Base-by-base conservation (phyloP, 345 rosid genomes). In the Hibiscus syriacus region DNA sequence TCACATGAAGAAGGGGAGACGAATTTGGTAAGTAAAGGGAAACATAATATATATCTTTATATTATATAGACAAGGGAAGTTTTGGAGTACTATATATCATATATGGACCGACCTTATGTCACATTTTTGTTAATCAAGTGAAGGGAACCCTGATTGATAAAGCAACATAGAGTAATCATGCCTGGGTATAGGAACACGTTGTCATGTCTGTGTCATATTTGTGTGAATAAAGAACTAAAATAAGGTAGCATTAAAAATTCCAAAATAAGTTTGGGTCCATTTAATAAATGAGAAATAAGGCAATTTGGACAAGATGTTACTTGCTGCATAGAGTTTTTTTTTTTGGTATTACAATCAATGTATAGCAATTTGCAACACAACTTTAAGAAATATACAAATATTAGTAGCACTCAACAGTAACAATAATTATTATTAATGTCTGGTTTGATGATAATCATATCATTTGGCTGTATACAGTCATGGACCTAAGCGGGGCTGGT, bases 31-130 rank as follows among this genome's bases (percentile, higher is more conserved):
- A 55, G 25, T 76, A 67, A 72, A 2, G 7, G 17, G 13, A 14
- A 38, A 36, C 69, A 71, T n/a, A 70, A 74, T 59, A 68, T n/a
- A n/a, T n/a, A n/a, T n/a, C n/a, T n/a, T n/a, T n/a, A n/a, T n/a
- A n/a, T n/a, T n/a, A n/a, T n/a, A n/a, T n/a, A n/a, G n/a, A 77
- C 54, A 74, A 55, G n/a, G 81, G 76, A 72, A 64, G 32, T 43
- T 64, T 46, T 41, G 30, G 29, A n/a, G 72, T 46, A 3, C 0
- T 26, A 22, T 71, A 32, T 43, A 39, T 39, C 45, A 17, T 32
- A 64, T 46, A 23, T n/a, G n/a, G n/a, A n/a, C n/a, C n/a, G 22
- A 26, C 64, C 64, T 13, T 46, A 1, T 30, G 63, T n/a, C 16
- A 16, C 14, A 10, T 39, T 22, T 2, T 4, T 16, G 19, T 45